Evolutionary conservation across 2,329 filamentous ascomycete genomes (phyloP).

Genomic region (Neurospora crassa): DNA sequence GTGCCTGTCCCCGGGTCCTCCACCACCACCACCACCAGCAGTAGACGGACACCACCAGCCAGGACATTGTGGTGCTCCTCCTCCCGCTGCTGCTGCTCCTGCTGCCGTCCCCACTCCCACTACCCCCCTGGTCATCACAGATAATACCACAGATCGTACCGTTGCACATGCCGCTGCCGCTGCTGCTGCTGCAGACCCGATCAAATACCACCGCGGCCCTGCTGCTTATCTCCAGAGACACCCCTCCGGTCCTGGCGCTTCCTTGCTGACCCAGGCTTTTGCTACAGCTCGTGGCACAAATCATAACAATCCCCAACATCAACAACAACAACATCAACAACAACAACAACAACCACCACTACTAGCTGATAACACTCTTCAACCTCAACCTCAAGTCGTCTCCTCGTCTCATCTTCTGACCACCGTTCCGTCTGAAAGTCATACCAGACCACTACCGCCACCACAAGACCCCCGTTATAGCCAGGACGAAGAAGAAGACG

Average conservation of each 20-base stretch:
- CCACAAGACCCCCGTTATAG: constrained; percentile 12
- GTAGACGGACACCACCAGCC: neutral
- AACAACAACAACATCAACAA: too few relatives aligned
- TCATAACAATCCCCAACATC: constrained; percentile 12
- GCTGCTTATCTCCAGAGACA: constrained; percentile 29
- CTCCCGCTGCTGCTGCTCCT: neutral
- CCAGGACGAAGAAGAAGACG: constrained; percentile 26
- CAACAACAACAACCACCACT: constrained; percentile 1
- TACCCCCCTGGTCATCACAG: neutral
- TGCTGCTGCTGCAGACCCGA: constrained; percentile 25
- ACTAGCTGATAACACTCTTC: neutral
- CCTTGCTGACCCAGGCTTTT: constrained; percentile 47
- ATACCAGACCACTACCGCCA: constrained; percentile 5
- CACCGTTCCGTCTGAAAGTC: neutral
- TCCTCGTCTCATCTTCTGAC: neutral
- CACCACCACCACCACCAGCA: neutral
- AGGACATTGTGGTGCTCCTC: neutral
- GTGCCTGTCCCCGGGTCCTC: neutral
- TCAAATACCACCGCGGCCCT: constrained; percentile 40
- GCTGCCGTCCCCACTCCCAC: constrained; percentile 1
- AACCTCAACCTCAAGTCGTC: constrained; percentile 4
- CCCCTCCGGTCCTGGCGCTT: constrained; percentile 32
- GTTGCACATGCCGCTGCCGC: constrained; percentile 19
- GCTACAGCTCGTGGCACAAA: constrained; percentile 45
- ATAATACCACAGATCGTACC: constrained; percentile 13